Evolutionary conservation across 2,329 filamentous ascomycete genomes (phyloP).

Genomic region (Fusarium brevicatenulatum): DNA sequence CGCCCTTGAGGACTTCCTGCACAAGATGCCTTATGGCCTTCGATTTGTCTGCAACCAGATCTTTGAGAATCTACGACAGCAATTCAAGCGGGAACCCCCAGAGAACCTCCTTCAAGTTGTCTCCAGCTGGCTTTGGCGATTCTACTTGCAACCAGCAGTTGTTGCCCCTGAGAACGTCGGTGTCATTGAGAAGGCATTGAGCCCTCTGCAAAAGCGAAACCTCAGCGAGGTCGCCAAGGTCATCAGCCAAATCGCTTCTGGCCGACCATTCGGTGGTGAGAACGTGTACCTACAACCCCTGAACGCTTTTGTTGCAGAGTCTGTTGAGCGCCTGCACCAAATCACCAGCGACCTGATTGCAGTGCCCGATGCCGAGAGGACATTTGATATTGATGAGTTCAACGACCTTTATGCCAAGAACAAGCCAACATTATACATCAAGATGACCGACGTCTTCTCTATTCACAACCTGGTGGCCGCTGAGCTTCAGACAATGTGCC

Average conservation of each 20-base stretch:
- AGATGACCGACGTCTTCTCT: constrained; percentile 96
- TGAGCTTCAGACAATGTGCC: constrained; percentile 81
- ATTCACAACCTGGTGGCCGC: constrained; percentile 89
- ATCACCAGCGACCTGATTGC: constrained; percentile 83
- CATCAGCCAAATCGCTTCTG: constrained; percentile 86
- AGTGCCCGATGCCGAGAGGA: constrained; percentile 85
- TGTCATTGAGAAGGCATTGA: constrained; percentile 88
- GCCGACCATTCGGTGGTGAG: constrained; percentile 89
- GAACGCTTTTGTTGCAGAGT: constrained; percentile 89
- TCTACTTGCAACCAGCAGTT: constrained; percentile 90
- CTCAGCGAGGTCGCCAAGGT: constrained; percentile 91
- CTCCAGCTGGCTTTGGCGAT: constrained; percentile 92
- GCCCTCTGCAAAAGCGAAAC: constrained; percentile 93
- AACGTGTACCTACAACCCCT: constrained; percentile 96
- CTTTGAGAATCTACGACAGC: constrained; percentile 78
- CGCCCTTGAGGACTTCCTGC: constrained; percentile 82
- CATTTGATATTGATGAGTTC: constrained; percentile 98
- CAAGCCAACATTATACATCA: constrained; percentile 98
- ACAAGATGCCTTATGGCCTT: constrained; percentile 91
- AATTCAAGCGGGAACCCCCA: constrained; percentile 83
- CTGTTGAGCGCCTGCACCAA: constrained; percentile 79
- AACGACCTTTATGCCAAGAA: constrained; percentile 97
- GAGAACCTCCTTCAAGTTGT: constrained; percentile 84
- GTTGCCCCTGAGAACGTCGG: constrained; percentile 92
- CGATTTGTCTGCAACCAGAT: constrained; percentile 89